These are phyloP conservation scores for Hypoxylon perforatum DNA, from an alignment of 495 filamentous ascomycete genomes.

Conservation along the genomic window DNA sequence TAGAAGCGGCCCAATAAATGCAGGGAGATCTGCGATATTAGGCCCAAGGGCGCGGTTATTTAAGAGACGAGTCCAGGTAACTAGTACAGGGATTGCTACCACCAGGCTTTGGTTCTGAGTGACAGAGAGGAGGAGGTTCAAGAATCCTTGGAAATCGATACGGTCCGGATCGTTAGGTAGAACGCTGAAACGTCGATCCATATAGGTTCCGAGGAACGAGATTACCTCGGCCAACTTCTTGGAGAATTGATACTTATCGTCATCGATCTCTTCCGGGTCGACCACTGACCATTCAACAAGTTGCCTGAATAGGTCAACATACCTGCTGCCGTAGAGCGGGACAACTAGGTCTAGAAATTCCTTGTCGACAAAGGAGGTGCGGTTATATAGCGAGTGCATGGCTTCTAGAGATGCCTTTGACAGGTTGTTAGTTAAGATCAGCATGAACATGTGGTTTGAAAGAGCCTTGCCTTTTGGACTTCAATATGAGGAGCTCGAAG, in stretches of 20 bases:
- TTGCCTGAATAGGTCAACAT: constrained; percentile 75
- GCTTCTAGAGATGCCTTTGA: constrained; percentile 82
- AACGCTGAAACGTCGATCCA: constrained; percentile 77
- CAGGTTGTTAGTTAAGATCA: constrained; percentile 40
- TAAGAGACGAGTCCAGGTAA: constrained; percentile 86
- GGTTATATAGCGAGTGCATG: constrained; percentile 81
- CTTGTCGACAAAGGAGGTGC: constrained; percentile 76
- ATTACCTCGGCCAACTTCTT: constrained; percentile 96
- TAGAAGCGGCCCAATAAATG: constrained; percentile 76
- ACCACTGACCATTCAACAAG: constrained; percentile 86
- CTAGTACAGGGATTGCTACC: constrained; percentile 91
- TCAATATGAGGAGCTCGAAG: constrained; percentile 78
- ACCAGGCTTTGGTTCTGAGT: constrained; percentile 87
- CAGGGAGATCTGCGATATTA: constrained; percentile 68
- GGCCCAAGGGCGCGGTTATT: constrained; percentile 72
- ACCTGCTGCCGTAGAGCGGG: constrained; percentile 78
- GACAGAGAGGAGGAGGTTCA: constrained; percentile 81
- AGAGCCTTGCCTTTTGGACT: constrained; percentile 73
- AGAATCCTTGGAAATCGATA: constrained; percentile 77
- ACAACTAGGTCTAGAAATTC: constrained; percentile 83
- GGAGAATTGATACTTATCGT: constrained; percentile 88
- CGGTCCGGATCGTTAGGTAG: constrained; percentile 61
- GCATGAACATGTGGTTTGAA: background rate
- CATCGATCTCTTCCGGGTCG: constrained; percentile 82
- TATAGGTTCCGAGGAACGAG: constrained; percentile 81